Evolutionary conservation across 78 protist species (phyloP).

Genomic region (Polysphondylium violaceum): DNA sequence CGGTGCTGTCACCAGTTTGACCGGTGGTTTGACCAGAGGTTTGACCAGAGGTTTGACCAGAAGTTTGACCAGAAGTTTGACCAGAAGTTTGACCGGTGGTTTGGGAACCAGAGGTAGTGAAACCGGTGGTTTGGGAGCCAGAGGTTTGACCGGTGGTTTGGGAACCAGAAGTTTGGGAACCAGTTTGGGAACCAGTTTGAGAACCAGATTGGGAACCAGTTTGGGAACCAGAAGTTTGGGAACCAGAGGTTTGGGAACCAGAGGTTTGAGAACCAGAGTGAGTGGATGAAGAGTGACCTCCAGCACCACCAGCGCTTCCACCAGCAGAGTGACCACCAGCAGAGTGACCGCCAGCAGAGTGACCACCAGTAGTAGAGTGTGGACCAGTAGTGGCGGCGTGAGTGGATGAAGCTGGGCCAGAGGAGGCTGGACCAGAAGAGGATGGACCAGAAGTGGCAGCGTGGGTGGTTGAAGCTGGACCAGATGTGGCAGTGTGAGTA

Average conservation of each 20-base stretch:
- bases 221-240: constrained; percentile 3
- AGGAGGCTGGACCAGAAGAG: constrained; percentile 1
- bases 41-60: constrained; percentile 6
- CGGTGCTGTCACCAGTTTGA: neutral
- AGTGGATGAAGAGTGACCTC: neutral
- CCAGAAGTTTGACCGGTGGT: neutral
- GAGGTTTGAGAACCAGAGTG: neutral
- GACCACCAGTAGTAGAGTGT: constrained; percentile 24
- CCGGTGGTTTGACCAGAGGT: constrained; percentile 16
- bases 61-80: neutral
- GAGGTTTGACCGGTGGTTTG: constrained; percentile 24
- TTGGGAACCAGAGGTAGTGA: neutral
- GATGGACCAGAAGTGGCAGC: constrained; percentile 10
- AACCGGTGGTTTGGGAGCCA: neutral
- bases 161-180: constrained; percentile 4
- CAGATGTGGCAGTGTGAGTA: constrained; percentile 6
- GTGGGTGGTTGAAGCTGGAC: constrained; percentile 15
- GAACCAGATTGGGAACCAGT: constrained; percentile 22
- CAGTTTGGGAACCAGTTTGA: constrained; percentile 4
- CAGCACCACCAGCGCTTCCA: neutral
- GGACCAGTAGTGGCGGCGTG: constrained; percentile 11
- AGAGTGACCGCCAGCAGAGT: neutral
- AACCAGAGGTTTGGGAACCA: constrained; percentile 1
- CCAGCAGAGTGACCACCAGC: constrained; percentile 5
- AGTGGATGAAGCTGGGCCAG: constrained; percentile 18